A percentile compares a stretch with the other conserved stretches of the same genome.
Evolutionary conservation across 768 basidiomycete species (phyloP).

Genomic region (Russula sp.): DNA sequence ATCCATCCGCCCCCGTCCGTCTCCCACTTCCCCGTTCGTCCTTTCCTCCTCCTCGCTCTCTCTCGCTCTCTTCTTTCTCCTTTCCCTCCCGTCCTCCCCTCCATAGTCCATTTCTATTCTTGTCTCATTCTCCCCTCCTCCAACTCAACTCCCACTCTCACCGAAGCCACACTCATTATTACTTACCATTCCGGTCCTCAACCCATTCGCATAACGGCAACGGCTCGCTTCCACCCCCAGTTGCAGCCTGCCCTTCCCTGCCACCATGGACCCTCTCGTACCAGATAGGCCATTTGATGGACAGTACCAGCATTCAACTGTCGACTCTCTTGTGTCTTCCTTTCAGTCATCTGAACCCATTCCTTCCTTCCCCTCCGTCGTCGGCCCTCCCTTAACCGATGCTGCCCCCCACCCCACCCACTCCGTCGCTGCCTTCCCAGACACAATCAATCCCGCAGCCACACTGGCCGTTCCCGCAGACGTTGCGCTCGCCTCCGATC

Average conservation of each 20-base stretch:
- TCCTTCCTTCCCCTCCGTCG: slow-evolving; percentile 17
- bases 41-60: background rate
- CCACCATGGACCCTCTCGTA: slow-evolving; percentile 15
- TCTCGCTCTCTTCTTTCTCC: background rate
- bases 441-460: slow-evolving; percentile 23
- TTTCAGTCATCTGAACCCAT: slow-evolving; percentile 9
- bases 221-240: background rate
- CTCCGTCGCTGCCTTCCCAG: slow-evolving; percentile 21
- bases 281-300: slow-evolving; percentile 8
- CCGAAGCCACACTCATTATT: slow-evolving; percentile 4
- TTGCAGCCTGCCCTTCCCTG: background rate
- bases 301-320: slow-evolving; percentile 10
- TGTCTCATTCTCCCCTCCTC: background rate
- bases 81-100: background rate
- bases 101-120: background rate
- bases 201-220: slow-evolving; percentile 12
- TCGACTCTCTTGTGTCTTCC: slow-evolving; percentile 7
- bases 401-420: slow-evolving; percentile 22
- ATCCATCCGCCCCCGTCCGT: slow-evolving; percentile 15
- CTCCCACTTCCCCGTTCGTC: slow-evolving; percentile 5
- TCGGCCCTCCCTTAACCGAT: slow-evolving; percentile 22
- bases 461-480: slow-evolving; percentile 22
- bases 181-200: slow-evolving; percentile 10
- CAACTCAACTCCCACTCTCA: slow-evolving; percentile 15
- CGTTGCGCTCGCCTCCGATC: slow-evolving; percentile 18